Base-by-base conservation (phyloP, 495 filamentous ascomycete species). In the Penicillium pulvis region DNA sequence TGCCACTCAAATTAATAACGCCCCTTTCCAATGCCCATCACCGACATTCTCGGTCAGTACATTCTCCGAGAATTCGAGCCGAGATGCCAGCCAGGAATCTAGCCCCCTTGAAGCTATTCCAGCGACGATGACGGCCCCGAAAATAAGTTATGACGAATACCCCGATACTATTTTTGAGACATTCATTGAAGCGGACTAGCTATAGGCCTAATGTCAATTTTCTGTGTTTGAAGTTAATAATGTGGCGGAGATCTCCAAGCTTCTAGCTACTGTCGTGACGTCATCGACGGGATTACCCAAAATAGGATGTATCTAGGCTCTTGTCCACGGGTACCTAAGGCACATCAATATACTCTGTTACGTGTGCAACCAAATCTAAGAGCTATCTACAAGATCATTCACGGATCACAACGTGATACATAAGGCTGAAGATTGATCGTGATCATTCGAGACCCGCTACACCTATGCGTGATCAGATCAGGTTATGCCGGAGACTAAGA, bases 151-250 rank as follows among this genome's bases (percentile, higher is more conserved):
- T 19, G 36, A 43, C 8, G 51, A 33, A 17, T 55, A 31, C 23
- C 49, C 48, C 3, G 64, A 66, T 17, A 35, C 49, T 16, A 35
- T 66, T 24, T 66, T 66, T 28, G 64, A 64, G 1, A 57, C 53
- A 14, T 66, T 64, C 7, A 51, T 66, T 17, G 42, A 66, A 46
- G 31, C 46, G 0, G 56, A 59, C 11, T 55, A 47, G 43, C 23
- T 14, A 6, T 33, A 44, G 24, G 23, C n/a, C n/a, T 23, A 23
- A 24, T 44, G 26, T 2, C 9, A 12, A 12, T 12, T 36, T 57
- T 43, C 11, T 24, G 20, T 43, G 48, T 50, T 19, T 24, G 7
- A 33, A 9, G 7, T 14, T 43, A 30, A 46, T 46, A 46, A 24
- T 20, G 14, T 41, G 39, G 39, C 39, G 2, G 39, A 2, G 12